phyloP scores from a whole-genome alignment of 2,329 filamentous ascomycete genomes.

The Penicillium sp. region DNA sequence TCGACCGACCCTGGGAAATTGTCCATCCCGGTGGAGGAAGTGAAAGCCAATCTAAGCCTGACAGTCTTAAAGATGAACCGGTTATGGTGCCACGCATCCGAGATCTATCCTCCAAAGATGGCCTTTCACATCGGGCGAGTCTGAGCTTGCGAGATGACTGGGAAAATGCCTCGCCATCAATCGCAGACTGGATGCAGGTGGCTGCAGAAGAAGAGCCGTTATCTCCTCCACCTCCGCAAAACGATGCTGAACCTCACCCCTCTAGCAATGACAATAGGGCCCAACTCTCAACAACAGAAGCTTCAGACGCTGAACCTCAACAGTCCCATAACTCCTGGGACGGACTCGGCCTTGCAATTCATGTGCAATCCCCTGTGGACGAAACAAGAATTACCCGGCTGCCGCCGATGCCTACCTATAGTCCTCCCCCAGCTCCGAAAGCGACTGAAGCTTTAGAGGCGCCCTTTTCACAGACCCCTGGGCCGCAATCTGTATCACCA shows the following conservation, averaged over 20 bases:
- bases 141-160: constrained; percentile 45
- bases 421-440: constrained; percentile 40
- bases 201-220: constrained; percentile 38
- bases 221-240: constrained; percentile 28
- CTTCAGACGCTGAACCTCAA: constrained; percentile 15
- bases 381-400: constrained; percentile 28
- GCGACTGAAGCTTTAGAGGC: constrained; percentile 14
- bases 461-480: background rate
- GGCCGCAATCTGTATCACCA: constrained; percentile 12
- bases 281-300: constrained; percentile 24
- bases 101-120: constrained; percentile 21
- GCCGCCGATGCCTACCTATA: constrained; percentile 39
- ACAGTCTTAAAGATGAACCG: constrained; percentile 33
- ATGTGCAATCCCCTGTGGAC: constrained; percentile 30
- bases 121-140: constrained; percentile 37
- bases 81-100: constrained; percentile 28
- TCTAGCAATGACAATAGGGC: constrained; percentile 20
- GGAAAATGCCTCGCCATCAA: constrained; percentile 47
- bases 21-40: constrained; percentile 15
- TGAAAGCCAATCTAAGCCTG: constrained; percentile 18
- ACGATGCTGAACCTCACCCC: constrained; percentile 7
- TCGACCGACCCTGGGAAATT: constrained; percentile 22
- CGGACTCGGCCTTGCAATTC: constrained; percentile 44
- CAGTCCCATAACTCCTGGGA: constrained; percentile 26
- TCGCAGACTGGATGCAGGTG: constrained; percentile 47